These are phyloP conservation scores for Puccinellia tenuiflora DNA, from an alignment of 176 grass and related monocot genomes.

Conservation along the genomic window DNA sequence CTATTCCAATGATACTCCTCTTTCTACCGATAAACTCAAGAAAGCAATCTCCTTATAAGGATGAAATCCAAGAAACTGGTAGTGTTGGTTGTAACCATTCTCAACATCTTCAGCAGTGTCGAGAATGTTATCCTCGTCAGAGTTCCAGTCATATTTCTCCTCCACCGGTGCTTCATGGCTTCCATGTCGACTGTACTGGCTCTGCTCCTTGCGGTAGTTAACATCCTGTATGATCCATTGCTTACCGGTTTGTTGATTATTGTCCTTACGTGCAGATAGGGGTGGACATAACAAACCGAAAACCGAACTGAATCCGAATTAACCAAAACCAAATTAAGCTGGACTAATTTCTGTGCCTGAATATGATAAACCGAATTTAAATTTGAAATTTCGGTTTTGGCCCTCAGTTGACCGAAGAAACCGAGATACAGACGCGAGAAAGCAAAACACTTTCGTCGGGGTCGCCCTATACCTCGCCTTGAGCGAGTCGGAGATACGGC, in stretches of 20 bases:
- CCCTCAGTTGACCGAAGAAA: too few relatives aligned
- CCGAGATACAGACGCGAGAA: too few relatives aligned
- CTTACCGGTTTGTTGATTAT: not conserved
- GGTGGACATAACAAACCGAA: too few relatives aligned
- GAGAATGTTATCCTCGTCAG: not conserved
- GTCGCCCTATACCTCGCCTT: too few relatives aligned
- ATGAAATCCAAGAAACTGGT: not conserved
- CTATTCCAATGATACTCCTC: not conserved
- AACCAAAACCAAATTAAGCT: too few relatives aligned
- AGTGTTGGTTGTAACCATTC: rapidly evolving
- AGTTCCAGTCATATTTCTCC: not conserved
- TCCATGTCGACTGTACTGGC: not conserved
- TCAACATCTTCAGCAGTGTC: not conserved
- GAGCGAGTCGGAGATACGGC: too few relatives aligned
- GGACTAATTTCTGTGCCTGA: too few relatives aligned
- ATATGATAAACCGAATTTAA: too few relatives aligned
- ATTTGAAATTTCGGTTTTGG: too few relatives aligned
- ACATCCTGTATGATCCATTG: not conserved
- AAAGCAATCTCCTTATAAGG: not conserved
- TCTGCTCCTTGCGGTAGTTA: not conserved
- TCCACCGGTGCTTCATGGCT: not conserved
- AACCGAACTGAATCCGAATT: too few relatives aligned
- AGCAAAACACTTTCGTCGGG: too few relatives aligned
- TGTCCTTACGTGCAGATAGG: too few relatives aligned
- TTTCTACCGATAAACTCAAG: not conserved